A percentile compares a stretch with the other conserved stretches of the same genome.
These are phyloP conservation scores for Bodo saltans DNA, from an alignment of 78 protist genomes.

Conservation along the genomic window DNA sequence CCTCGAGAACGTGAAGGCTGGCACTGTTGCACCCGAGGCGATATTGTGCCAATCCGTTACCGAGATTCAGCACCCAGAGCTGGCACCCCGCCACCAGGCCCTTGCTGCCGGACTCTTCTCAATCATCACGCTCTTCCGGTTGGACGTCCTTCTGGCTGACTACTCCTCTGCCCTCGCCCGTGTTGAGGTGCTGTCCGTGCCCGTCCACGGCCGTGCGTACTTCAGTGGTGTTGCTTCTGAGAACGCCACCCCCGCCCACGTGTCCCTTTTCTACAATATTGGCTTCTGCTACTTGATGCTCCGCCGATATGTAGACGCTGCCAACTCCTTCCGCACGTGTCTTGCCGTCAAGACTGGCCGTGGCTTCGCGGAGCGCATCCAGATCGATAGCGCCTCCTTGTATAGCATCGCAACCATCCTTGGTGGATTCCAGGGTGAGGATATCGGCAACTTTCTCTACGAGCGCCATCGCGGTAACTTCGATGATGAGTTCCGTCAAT, in stretches of 20 bases:
- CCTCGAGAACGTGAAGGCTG: background rate
- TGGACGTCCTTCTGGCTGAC: background rate
- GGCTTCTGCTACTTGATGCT: slow-evolving; percentile 24
- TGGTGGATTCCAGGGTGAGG: background rate
- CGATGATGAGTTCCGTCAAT: background rate
- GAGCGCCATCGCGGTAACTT: background rate
- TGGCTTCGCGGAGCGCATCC: background rate
- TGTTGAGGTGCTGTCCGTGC: background rate
- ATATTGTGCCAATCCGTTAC: background rate
- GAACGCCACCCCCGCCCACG: slow-evolving; percentile 1
- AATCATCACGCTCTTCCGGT: background rate
- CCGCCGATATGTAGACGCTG: slow-evolving; percentile 10
- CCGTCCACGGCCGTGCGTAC: too few species aligned
- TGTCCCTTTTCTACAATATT: background rate
- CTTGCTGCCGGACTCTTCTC: slow-evolving; percentile 1
- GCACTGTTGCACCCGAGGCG: background rate
- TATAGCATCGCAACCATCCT: background rate
- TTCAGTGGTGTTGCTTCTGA: too few species aligned
- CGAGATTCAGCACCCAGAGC: too few species aligned
- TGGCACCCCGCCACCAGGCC: background rate
- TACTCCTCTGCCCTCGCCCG: background rate
- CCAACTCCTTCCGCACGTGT: background rate
- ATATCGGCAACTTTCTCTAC: background rate
- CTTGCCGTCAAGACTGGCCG: background rate
- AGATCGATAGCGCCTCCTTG: background rate